phyloP scores from a whole-genome alignment of 345 rosid genomes.

The Stellera chamaejasme region DNA sequence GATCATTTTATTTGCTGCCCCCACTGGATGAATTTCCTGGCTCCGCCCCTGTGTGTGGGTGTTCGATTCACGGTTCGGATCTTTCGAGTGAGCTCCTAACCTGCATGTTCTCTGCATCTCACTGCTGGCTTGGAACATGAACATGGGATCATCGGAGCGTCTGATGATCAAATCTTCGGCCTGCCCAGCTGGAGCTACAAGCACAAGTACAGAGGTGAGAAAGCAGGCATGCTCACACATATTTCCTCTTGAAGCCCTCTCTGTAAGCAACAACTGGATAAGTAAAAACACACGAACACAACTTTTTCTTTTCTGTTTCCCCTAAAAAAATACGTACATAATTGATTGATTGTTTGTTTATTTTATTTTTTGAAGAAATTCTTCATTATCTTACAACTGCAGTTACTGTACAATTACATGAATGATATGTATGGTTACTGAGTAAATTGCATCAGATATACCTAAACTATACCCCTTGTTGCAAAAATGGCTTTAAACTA shows the following conservation, averaged over 20 bases:
- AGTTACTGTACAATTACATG: too few species aligned
- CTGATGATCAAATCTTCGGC: slow-evolving; percentile 77
- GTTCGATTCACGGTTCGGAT: slow-evolving; percentile 83
- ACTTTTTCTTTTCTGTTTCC: neutral
- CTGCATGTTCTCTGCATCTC: slow-evolving; percentile 85
- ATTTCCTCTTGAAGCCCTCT: slow-evolving; percentile 89
- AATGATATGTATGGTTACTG: too few species aligned
- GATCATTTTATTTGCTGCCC: too few species aligned
- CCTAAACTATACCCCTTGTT: too few species aligned
- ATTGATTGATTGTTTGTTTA: too few species aligned
- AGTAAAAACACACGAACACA: slow-evolving; percentile 7
- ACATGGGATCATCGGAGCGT: slow-evolving; percentile 81
- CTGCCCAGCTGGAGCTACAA: slow-evolving; percentile 83
- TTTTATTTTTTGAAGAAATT: too few species aligned
- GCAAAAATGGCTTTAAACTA: too few species aligned
- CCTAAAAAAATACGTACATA: too few species aligned
- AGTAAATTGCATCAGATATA: too few species aligned
- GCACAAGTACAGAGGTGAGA: slow-evolving; percentile 29
- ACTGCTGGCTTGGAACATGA: slow-evolving; percentile 90
- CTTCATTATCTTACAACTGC: too few species aligned
- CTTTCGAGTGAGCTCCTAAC: slow-evolving; percentile 71
- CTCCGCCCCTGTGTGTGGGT: too few species aligned
- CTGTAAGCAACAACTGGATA: slow-evolving; percentile 78
- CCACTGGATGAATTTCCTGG: too few species aligned
- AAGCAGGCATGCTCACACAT: slow-evolving; percentile 82